These are phyloP conservation scores for Ustilago xerochloae DNA, from an alignment of 1,284 basidiomycete genomes.

Conservation along the genomic window DNA sequence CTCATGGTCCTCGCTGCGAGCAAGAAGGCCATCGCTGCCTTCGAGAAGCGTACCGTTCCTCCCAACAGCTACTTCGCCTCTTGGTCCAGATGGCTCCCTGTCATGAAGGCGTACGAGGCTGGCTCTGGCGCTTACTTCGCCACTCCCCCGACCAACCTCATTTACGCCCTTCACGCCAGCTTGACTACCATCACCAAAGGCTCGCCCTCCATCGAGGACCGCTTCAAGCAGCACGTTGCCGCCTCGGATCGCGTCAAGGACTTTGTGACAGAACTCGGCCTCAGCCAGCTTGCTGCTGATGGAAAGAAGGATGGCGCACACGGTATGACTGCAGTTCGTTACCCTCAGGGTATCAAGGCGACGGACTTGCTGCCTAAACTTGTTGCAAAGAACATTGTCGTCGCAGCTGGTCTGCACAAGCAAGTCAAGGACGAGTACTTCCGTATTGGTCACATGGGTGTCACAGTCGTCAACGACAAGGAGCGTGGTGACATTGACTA, in stretches of 20 bases:
- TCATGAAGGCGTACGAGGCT: constrained; percentile 68
- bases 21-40: constrained; percentile 81
- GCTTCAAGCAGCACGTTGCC: constrained; percentile 81
- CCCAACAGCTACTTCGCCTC: constrained; percentile 85
- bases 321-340: constrained; percentile 67
- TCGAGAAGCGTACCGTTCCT: constrained; percentile 78
- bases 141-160: constrained; percentile 83
- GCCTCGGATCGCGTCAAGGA: constrained; percentile 81
- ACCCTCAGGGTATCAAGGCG: constrained; percentile 63
- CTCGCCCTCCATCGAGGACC: constrained; percentile 77
- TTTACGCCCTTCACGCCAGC: constrained; percentile 87
- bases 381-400: constrained; percentile 78
- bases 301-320: constrained; percentile 66
- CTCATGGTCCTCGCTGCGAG: constrained; percentile 86
- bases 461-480: constrained; percentile 77
- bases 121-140: constrained; percentile 64
- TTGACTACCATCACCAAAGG: constrained; percentile 77
- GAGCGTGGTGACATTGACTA: constrained; percentile 76
- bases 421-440: constrained; percentile 80
- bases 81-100: constrained; percentile 66
- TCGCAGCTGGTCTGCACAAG: constrained; percentile 89
- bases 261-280: constrained; percentile 76
- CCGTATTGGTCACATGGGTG: constrained; percentile 82
- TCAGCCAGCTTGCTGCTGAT: constrained; percentile 70
- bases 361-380: constrained; percentile 70